Base-by-base conservation (phyloP, 108 stramenopile species). In the Nitzschia putrida region DNA sequence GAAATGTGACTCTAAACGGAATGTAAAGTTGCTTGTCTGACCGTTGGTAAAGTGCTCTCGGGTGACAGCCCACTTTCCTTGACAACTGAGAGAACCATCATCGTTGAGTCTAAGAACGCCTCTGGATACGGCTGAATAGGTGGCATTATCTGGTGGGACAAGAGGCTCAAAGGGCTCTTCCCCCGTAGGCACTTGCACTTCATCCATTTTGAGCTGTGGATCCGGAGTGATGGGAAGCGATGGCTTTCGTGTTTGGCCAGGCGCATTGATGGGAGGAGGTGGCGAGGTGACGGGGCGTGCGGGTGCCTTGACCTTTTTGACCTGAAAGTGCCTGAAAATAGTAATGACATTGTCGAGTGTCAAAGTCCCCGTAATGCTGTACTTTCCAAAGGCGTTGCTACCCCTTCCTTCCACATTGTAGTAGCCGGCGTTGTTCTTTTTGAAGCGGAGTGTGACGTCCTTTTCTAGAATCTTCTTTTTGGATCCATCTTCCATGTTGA, bases 361-460 rank as follows among this genome's bases (percentile, higher is more conserved):
- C 66, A 94, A 72, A 6, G 88, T 87, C 5, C 93, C 93, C 0
- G 87, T 83, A 57, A 94, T 94, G 16, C 58, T 90, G 76, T 92
- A 94, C 71, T 90, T 91, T 66, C 93, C 93, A 72, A 77, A 94
- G 0, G 75, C 75, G 54, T 94, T 94, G 38, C 77, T 77, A 8
- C 93, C 93, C 47, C 76, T 75, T 39, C 93, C 93, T 63, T 94
- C 93, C n/a, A 94, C 83, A 69, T 94, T 94, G 73, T 88, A 77
- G 64, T 81, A 90, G 2, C 93, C 93, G 11, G 76, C 89, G 61
- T 70, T 86, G 68, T 94, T 94, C 64, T 82, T 83, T 52, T 79
- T 64, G 57, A 94, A 94, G 50, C 86, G 86, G 7, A 94, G 56
- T 7, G 76, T 86, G 10, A 94, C 75, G 66, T 94, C 90, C 41